These are phyloP conservation scores for Clavispora phyllophila DNA, from an alignment of 805 yeast genomes.

Conservation along the genomic window DNA sequence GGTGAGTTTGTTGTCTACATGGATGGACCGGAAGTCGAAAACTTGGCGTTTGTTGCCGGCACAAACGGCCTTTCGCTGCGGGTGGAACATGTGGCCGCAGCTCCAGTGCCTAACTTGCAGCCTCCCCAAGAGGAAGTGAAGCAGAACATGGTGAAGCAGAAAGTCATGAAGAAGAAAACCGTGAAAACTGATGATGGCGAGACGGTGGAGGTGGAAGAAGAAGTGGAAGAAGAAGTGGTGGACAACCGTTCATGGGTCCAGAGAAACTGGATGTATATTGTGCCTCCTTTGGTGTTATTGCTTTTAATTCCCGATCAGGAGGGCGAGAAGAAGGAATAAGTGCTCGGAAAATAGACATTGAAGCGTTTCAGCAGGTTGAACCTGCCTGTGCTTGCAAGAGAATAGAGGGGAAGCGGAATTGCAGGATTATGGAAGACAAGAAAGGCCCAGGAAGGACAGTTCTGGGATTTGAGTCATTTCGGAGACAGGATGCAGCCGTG, in stretches of 20 bases:
- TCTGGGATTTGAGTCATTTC: too few species aligned
- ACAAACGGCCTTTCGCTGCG: not conserved
- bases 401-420: too few species aligned
- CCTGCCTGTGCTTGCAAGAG: too few species aligned
- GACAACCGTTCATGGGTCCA: constrained; percentile 46
- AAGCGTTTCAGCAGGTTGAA: too few species aligned
- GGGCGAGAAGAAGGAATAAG: not conserved
- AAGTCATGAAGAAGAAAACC: constrained; percentile 13
- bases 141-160: constrained; percentile 9
- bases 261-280: constrained; percentile 59
- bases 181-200: constrained; percentile 22
- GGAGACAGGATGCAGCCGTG: too few species aligned
- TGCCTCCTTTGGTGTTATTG: constrained; percentile 40
- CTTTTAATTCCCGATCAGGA: constrained; percentile 22
- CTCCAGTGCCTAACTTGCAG: constrained; percentile 27
- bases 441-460: too few species aligned
- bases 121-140: constrained; percentile 14
- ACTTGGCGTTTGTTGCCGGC: constrained; percentile 5
- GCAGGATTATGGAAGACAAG: too few species aligned
- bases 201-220: constrained; percentile 18
- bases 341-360: too few species aligned
- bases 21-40: constrained; percentile 1
- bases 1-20: constrained; percentile 10
- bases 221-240: constrained; percentile 19
- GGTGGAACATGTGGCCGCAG: constrained; percentile 5